A percentile compares a stretch with the other conserved stretches of the same genome.
Conservation (phyloP, 2,329 filamentous ascomycete species). For the Colletotrichum phormii region DNA sequence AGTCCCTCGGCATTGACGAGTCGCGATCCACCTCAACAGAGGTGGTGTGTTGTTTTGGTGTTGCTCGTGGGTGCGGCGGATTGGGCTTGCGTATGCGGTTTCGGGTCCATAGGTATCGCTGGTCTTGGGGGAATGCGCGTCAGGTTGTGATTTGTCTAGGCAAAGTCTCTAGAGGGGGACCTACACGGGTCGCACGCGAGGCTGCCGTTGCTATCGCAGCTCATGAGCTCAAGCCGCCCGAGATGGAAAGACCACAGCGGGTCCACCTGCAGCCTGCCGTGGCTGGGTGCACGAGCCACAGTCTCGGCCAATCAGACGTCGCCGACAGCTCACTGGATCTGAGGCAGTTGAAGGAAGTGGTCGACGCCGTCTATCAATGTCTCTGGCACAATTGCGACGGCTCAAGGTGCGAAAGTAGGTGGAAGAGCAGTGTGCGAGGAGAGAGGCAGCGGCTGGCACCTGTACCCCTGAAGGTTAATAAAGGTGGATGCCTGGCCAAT, state of each 20-base stretch:
- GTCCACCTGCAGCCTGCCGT: conserved; percentile 33
- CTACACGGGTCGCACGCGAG: conserved; percentile 28
- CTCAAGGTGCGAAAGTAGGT: neutral
- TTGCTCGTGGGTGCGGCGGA: conserved; percentile 2
- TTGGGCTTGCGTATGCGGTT: neutral
- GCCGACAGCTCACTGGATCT: neutral
- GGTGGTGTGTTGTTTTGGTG: conserved; percentile 29
- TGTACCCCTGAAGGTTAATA: no score
- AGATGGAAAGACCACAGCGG: conserved; percentile 14
- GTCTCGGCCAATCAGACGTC: conserved; percentile 8
- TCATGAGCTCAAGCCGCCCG: conserved; percentile 30
- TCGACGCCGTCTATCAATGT: neutral
- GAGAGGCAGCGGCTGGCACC: no score
- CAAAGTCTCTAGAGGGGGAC: conserved; percentile 14
- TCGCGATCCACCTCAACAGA: conserved; percentile 27
- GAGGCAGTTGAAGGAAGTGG: neutral
- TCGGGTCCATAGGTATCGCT: conserved; percentile 1
- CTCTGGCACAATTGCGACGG: neutral
- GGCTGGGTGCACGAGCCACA: conserved; percentile 13
- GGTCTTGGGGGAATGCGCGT: neutral
- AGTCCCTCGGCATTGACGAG: conserved; percentile 34
- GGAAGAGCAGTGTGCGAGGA: no score
- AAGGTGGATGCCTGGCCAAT: no score
- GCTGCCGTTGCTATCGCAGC: conserved; percentile 33
- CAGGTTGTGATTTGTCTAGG: neutral